Evolutionary conservation across 805 yeast species (phyloP), one percentile per base, ranked within the genome.

Genomic region (Metschnikowia colocasiae): DNA sequence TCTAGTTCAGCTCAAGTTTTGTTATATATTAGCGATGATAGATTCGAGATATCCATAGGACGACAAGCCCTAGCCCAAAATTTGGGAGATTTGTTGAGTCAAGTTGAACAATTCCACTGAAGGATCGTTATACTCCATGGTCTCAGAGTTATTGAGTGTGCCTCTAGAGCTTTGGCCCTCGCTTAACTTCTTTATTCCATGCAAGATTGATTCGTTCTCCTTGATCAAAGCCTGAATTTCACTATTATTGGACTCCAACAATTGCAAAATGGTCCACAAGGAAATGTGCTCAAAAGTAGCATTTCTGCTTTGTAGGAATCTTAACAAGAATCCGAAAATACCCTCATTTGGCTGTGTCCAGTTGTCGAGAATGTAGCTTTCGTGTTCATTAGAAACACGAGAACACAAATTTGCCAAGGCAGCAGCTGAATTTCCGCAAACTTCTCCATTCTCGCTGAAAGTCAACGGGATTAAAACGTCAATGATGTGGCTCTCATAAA

Each of bases 271-370:
- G 37, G 97, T 92, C 99, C 99, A 94, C 51, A 91, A 79, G 1
- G 98, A 97, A 68, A 94, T 94, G 65, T 94, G 99, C 69, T 94
- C 98, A 67, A 94, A 94, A 0, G 98, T 94, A 12, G 95, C 85
- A 64, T 91, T 94, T 34, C 85, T 85, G 59, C 89, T 80, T 52
- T 81, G 82, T 60, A 94, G 74, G 64, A 92, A 94, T 59, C 91
- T 74, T 30, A 81, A 74, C 54, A 94, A 75, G 62, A 94, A 94
- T 23, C 90, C 94, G 51, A 81, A 78, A 49, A 94, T 84, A 48
- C 98, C 98, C 50, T 88, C 90, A 43, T 78, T 80, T 36, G 96
- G 95, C 49, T 73, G 72, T 19, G 78, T 73, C 95, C 97, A 94
- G 55, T 83, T 78, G 46, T 80, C 78, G 48, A 89, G 76, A 51